A percentile compares a stretch with the other conserved stretches of the same genome.
Conservation (phyloP, 2,329 filamentous ascomycete genomes). For the Emmonsia crescens region DNA sequence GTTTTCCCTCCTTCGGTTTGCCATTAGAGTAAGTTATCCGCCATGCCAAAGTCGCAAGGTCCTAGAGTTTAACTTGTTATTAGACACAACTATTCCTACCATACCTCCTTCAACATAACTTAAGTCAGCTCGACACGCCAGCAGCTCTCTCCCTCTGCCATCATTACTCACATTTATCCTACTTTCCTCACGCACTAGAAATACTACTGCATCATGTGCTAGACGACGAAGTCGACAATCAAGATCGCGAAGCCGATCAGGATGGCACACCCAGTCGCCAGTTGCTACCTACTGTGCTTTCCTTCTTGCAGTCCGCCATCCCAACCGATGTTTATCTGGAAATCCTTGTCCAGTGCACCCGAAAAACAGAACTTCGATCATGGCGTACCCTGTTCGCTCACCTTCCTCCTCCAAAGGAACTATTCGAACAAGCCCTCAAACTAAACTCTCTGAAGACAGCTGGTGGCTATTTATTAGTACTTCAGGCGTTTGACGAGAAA, state of each 20-base stretch:
- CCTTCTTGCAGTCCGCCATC: constrained; percentile 58
- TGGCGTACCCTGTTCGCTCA: constrained; percentile 92
- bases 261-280: constrained; percentile 11
- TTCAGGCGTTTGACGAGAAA: constrained; percentile 63
- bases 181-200: constrained; percentile 88
- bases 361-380: constrained; percentile 89
- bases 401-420: constrained; percentile 74
- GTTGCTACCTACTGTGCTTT: constrained; percentile 44
- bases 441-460: constrained; percentile 86
- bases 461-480: constrained; percentile 86
- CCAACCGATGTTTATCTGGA: constrained; percentile 67
- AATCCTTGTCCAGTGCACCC: constrained; percentile 90
- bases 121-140: constrained; percentile 63
- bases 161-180: constrained; percentile 76
- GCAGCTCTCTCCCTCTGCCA: constrained; percentile 73
- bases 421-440: constrained; percentile 86
- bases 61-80: constrained; percentile 8
- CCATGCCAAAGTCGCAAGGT: background rate
- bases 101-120: constrained; percentile 68
- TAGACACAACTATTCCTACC: constrained; percentile 90
- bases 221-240: constrained; percentile 80
- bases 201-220: constrained; percentile 85
- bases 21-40: constrained; percentile 60
- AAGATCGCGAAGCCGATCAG: constrained; percentile 17
- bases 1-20: constrained; percentile 69